Evolutionary conservation across 1,284 basidiomycete species (phyloP).

Genomic region (Laetiporus sulphureus): DNA sequence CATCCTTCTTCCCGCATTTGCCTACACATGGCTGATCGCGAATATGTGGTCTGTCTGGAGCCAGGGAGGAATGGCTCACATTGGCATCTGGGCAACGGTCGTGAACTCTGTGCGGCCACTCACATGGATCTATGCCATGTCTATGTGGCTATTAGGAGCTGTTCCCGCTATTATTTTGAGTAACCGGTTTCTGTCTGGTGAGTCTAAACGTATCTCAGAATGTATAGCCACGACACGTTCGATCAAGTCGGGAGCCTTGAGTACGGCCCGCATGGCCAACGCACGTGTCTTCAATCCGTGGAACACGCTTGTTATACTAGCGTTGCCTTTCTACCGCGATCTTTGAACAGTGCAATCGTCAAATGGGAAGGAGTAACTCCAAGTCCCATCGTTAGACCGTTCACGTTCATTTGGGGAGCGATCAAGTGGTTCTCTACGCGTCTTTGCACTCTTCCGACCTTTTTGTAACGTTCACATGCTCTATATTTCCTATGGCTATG

Average conservation of each 20-base stretch:
- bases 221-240: no score
- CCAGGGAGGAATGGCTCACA: constrained; percentile 21
- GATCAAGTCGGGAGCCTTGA: no score
- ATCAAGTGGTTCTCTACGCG: neutral
- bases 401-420: neutral
- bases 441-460: no score
- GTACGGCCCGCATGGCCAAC: no score
- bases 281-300: no score
- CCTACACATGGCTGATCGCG: constrained; percentile 40
- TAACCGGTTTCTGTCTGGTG: constrained; percentile 49
- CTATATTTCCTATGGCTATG: neutral
- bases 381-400: neutral
- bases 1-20: constrained; percentile 44
- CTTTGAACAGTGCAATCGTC: no score
- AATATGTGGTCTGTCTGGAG: constrained; percentile 31
- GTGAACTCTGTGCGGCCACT: constrained; percentile 33
- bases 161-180: constrained; percentile 48
- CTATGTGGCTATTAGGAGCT: constrained; percentile 32
- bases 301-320: no score
- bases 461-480: constrained; percentile 4
- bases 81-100: constrained; percentile 28
- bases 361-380: no score
- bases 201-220: no score
- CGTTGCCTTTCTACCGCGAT: no score
- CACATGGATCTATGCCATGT: constrained; percentile 25